These are phyloP conservation scores for Chaetomium strumarium DNA, from an alignment of 2,329 filamentous ascomycete species.

Conservation along the genomic window DNA sequence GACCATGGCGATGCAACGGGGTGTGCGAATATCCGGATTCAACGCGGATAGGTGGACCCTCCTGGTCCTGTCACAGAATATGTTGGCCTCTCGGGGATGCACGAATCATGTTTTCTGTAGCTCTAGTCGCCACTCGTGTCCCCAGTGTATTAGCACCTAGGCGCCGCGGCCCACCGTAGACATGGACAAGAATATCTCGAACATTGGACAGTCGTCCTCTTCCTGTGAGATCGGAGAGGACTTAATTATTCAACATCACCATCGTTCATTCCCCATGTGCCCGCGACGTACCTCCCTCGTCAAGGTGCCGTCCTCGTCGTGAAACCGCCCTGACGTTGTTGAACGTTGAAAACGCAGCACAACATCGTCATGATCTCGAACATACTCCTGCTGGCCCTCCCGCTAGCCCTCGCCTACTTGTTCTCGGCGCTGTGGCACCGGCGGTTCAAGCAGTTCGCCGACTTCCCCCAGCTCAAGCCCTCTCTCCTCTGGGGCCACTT, in stretches of 20 bases:
- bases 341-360: neutral
- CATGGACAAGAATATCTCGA: too few species aligned
- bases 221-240: too few species aligned
- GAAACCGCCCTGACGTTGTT: neutral
- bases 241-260: too few species aligned
- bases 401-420: conserved; percentile 16
- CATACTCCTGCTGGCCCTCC: conserved; percentile 13
- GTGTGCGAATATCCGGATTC: conserved; percentile 1
- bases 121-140: too few species aligned
- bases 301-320: too few species aligned
- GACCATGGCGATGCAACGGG: neutral
- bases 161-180: too few species aligned
- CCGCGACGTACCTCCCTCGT: too few species aligned
- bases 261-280: too few species aligned
- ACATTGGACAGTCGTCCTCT: too few species aligned
- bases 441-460: conserved; percentile 23
- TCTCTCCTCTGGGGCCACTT: conserved; percentile 26
- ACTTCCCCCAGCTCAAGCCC: conserved; percentile 21
- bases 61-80: neutral
- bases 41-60: conserved; percentile 1
- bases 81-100: too few species aligned
- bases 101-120: too few species aligned
- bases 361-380: conserved; percentile 7
- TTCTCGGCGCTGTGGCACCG: conserved; percentile 13
- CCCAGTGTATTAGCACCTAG: too few species aligned